phyloP scores from a whole-genome alignment of 495 filamentous ascomycete genomes.

The Hyaloscypha variabilis region DNA sequence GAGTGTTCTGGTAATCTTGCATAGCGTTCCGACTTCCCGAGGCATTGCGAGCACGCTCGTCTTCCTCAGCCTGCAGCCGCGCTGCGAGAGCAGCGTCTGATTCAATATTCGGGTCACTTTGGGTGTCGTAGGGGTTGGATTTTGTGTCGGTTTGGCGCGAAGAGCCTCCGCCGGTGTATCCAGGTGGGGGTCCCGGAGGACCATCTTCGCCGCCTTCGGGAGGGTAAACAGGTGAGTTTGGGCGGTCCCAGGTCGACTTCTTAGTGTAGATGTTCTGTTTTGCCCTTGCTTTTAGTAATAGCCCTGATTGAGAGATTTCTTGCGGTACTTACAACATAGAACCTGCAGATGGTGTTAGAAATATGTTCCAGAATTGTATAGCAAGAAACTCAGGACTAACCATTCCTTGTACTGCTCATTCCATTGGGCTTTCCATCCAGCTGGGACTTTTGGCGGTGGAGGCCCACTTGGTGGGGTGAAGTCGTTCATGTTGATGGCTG shows the following conservation, averaged over 20 bases:
- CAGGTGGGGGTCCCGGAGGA: slow-evolving; percentile 62
- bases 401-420: slow-evolving; percentile 78
- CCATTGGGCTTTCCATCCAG: slow-evolving; percentile 75
- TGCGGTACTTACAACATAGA: slow-evolving; percentile 58
- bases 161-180: slow-evolving; percentile 51
- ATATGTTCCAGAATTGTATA: slow-evolving; percentile 16
- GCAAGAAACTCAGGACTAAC: slow-evolving; percentile 44
- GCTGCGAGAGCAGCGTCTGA: slow-evolving; percentile 76
- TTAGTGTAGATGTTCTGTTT: slow-evolving; percentile 72
- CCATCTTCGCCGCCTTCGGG: slow-evolving; percentile 39
- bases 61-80: slow-evolving; percentile 80
- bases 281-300: background rate
- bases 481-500: slow-evolving; percentile 50
- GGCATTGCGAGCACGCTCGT: slow-evolving; percentile 54
- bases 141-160: slow-evolving; percentile 56
- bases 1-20: slow-evolving; percentile 31
- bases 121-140: slow-evolving; percentile 53
- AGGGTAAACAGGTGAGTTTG: slow-evolving; percentile 62
- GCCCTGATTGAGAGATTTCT: background rate
- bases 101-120: slow-evolving; percentile 43
- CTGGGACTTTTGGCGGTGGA: slow-evolving; percentile 83
- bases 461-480: slow-evolving; percentile 75
- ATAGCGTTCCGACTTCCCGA: slow-evolving; percentile 25
- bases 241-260: slow-evolving; percentile 84
- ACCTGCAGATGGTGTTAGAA: slow-evolving; percentile 51